These are phyloP conservation scores for Trypanosoma boissoni DNA, from an alignment of 208 protist genomes.

Conservation along the genomic window DNA sequence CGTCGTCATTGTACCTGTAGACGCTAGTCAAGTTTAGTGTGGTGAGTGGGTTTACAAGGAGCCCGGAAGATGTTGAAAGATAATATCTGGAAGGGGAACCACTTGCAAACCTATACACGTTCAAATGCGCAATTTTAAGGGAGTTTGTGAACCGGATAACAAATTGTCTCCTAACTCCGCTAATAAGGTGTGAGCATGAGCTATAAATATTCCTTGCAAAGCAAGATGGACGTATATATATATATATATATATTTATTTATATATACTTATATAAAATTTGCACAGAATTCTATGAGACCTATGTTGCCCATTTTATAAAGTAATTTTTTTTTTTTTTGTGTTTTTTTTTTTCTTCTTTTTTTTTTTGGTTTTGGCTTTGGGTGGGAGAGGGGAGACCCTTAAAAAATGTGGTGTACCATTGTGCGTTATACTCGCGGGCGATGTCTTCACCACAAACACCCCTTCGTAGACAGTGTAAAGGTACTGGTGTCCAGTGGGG, in stretches of 20 bases:
- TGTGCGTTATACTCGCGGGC: background rate
- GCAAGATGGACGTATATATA: background rate
- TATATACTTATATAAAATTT: slow-evolving; percentile 14
- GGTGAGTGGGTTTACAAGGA: background rate
- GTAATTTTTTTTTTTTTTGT: slow-evolving; percentile 10
- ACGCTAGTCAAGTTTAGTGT: background rate
- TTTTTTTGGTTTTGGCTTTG: slow-evolving; percentile 16
- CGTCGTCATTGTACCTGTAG: slow-evolving; percentile 97
- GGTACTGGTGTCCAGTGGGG: slow-evolving; percentile 77
- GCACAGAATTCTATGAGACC: too few relatives aligned
- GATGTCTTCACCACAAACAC: slow-evolving; percentile 20
- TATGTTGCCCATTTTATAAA: slow-evolving; percentile 5
- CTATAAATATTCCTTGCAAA: too few relatives aligned
- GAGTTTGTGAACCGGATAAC: too few relatives aligned
- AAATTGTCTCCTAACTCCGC: too few relatives aligned
- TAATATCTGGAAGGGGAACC: too few relatives aligned
- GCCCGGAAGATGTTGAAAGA: background rate
- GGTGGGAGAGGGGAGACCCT: background rate
- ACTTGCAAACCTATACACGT: too few relatives aligned
- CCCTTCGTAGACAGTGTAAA: slow-evolving; percentile 84
- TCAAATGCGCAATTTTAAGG: too few relatives aligned
- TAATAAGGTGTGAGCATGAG: too few relatives aligned
- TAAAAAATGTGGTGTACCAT: slow-evolving; percentile 7
- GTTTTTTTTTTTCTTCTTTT: slow-evolving; percentile 11
- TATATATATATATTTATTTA: slow-evolving; percentile 6